Base-by-base conservation (phyloP, 768 basidiomycete species). In the Lenzites betulinus region DNA sequence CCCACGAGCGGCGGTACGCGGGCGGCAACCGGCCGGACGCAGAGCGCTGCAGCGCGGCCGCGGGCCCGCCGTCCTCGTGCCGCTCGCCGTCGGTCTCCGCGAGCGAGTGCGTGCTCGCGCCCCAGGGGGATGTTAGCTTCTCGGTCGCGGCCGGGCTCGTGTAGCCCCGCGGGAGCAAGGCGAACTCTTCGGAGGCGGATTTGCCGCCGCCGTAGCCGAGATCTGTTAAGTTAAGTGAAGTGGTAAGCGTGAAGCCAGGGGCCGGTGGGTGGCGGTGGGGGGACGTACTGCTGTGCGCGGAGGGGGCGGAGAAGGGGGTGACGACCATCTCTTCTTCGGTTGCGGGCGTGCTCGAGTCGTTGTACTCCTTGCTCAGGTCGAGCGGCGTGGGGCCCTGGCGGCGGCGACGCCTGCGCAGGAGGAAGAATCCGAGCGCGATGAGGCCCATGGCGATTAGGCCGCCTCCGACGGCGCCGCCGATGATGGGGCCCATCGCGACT, bases 1-100 rank as follows among this genome's bases (percentile, higher is more conserved):
- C 62, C 62, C 62, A 63, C 8, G 57, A 58, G 23, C 30, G 55
- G 39, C 58, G 49, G 51, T 64, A 64, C 35, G 58, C 63, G 8
- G 63, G 63, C 9, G 63, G 63, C 5, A 64, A 39, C 44, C 63
- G 20, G 25, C 63, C 63, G 15, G 63, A 64, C 6, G 38, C 50
- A 8, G 63, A 64, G 3, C 63, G 63, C 36, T 54, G 53, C 3
- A 60, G 51, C 8, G 26, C 38, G 12, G 54, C 43, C 5, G 56
- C 39, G 3, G 63, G 58, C 15, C 62, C 62, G 3, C 33, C 63
- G 35, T 64, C 63, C 26, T 47, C 58, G 33, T 64, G 63, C 1
- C 63, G 54, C 38, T 48, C 54, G 12, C 6, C 62, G 16, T 54
- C 52, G 23, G n/a, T n/a, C n/a, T 23, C 20, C 9, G 8, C n/a